Evolutionary conservation across 73 alveolate genomes (phyloP).

Genomic region (Paramecium tetraurelia): DNA sequence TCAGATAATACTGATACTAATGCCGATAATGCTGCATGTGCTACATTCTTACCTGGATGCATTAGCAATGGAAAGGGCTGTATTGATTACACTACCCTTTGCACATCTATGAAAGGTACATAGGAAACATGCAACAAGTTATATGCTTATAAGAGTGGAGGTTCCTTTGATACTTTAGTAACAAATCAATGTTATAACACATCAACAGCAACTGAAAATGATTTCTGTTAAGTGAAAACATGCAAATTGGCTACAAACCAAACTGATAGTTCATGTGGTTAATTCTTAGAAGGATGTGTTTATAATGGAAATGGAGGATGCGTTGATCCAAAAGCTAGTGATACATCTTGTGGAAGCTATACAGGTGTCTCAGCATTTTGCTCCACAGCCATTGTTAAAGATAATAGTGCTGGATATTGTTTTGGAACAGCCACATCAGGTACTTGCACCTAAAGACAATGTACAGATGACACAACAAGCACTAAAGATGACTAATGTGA

Average conservation of each 20-base stretch:
- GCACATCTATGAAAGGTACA: background rate
- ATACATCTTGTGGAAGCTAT: background rate
- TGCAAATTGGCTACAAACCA: background rate
- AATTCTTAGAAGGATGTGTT: background rate
- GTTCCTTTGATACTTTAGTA: background rate
- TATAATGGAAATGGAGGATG: background rate
- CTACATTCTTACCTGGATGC: background rate
- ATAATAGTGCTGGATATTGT: background rate
- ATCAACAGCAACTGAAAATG: background rate
- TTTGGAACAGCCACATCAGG: background rate
- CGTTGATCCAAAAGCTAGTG: background rate
- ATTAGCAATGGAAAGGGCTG: slow-evolving; percentile 6
- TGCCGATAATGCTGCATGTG: background rate
- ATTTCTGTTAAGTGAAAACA: background rate
- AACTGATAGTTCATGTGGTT: background rate
- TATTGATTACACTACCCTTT: background rate
- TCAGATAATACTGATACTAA: background rate
- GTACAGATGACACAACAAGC: background rate
- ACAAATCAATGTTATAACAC: background rate
- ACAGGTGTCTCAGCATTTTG: background rate
- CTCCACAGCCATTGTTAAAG: background rate
- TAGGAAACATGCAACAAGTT: background rate
- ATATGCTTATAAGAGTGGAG: background rate
- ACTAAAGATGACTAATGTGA: background rate
- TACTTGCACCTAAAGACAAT: background rate